Conservation (phyloP, 2,329 filamentous ascomycete species). For the Monosporascus sp. region DNA sequence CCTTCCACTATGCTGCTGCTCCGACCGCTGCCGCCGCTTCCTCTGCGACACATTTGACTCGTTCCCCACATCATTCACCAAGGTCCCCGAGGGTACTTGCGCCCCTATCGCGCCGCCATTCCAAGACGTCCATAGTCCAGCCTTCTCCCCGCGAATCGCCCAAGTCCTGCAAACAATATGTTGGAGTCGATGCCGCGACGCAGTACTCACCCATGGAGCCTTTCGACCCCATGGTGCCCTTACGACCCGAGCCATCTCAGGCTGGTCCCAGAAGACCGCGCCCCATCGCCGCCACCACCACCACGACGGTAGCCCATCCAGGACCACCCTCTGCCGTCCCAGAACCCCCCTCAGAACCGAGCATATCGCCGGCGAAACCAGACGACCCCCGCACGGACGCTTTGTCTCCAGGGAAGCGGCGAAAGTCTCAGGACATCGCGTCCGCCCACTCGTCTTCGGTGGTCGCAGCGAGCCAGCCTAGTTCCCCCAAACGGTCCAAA, state of each 20-base stretch:
- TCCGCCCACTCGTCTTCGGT: slow-evolving; percentile 20
- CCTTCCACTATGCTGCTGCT: slow-evolving; percentile 39
- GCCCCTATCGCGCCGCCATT: slow-evolving; percentile 36
- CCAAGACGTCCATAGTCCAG: slow-evolving; percentile 24
- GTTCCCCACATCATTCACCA: slow-evolving; percentile 36
- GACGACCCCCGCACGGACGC: slow-evolving; percentile 11
- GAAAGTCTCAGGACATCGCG: slow-evolving; percentile 36
- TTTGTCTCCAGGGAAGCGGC: slow-evolving; percentile 37
- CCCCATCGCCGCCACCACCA: slow-evolving; percentile 10
- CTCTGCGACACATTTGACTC: slow-evolving; percentile 32
- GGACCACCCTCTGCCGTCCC: slow-evolving; percentile 12
- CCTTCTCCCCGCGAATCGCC: slow-evolving; percentile 27
- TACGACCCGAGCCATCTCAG: slow-evolving; percentile 22
- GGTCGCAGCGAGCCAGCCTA: slow-evolving; percentile 27
- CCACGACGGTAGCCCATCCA: slow-evolving; percentile 10
- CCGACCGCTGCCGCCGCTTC: not conserved
- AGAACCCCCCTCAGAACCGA: slow-evolving; percentile 20
- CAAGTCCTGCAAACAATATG: slow-evolving; percentile 34
- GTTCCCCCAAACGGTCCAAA: slow-evolving; percentile 48
- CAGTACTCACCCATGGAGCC: slow-evolving; percentile 46
- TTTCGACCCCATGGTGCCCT: slow-evolving; percentile 33
- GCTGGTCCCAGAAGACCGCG: slow-evolving; percentile 22
- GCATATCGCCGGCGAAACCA: slow-evolving; percentile 13
- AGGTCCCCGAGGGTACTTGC: slow-evolving; percentile 28
- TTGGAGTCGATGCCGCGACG: slow-evolving; percentile 42